These are phyloP conservation scores for Diaporthe vexans DNA, from an alignment of 2,329 filamentous ascomycete genomes.

Conservation along the genomic window DNA sequence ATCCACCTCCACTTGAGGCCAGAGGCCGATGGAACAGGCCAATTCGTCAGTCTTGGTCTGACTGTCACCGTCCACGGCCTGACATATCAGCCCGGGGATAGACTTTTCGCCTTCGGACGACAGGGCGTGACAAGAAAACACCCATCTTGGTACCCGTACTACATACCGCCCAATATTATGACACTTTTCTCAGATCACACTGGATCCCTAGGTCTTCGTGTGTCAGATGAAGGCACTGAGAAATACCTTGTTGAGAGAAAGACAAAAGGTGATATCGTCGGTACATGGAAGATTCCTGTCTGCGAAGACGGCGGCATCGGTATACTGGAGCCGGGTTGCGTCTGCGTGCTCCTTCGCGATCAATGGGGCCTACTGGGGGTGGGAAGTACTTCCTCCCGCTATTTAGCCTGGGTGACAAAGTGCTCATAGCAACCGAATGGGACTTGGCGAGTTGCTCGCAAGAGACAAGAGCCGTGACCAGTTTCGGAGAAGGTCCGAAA, in stretches of 20 bases:
- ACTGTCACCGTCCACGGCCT: neutral
- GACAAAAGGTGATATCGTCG: neutral
- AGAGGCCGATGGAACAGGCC: neutral
- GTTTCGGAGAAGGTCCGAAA: conserved; percentile 45
- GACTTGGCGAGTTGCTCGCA: conserved; percentile 42
- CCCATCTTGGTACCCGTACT: neutral
- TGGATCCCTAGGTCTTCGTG: neutral
- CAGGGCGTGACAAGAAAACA: neutral
- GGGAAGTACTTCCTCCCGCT: conserved; percentile 32
- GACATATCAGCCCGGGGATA: neutral
- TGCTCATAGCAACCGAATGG: conserved; percentile 42
- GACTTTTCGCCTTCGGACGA: conserved; percentile 8
- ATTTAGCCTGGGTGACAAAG: neutral
- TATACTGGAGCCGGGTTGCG: neutral
- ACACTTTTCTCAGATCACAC: neutral
- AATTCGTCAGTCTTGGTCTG: neutral
- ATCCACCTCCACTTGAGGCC: conserved; percentile 17
- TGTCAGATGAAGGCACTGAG: neutral
- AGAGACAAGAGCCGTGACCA: conserved; percentile 45
- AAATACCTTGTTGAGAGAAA: neutral
- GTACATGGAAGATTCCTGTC: neutral
- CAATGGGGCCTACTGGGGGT: conserved; percentile 9
- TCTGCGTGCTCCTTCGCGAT: conserved; percentile 20
- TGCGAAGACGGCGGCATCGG: neutral
- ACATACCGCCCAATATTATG: neutral